Percentiles rank a stretch among this genome's conserved stretches.
Conservation (phyloP, 176 grass and related monocot genomes). For the Cocos nucifera region DNA sequence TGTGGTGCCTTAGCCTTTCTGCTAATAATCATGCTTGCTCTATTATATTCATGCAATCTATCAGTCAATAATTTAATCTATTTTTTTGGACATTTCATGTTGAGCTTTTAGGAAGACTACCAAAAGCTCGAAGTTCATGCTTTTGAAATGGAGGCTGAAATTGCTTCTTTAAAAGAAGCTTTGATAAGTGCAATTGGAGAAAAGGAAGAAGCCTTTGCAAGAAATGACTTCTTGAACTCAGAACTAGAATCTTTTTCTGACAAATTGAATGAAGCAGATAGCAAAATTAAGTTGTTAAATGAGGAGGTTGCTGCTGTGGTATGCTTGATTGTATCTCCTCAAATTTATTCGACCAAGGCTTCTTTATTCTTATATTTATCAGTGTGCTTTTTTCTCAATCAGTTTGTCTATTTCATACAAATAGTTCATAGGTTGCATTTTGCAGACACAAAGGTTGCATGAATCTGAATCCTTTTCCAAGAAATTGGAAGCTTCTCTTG, state of each 20-base stretch:
- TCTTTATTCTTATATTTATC: too few relatives aligned
- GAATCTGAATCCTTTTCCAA: slow-evolving; percentile 40
- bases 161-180: slow-evolving; percentile 60
- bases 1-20: too few relatives aligned
- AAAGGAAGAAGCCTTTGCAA: slow-evolving; percentile 63
- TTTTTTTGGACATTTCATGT: slow-evolving; percentile 3
- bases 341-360: not conserved
- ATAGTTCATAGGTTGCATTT: not conserved
- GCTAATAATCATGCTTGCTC: too few relatives aligned
- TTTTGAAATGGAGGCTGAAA: slow-evolving; percentile 57
- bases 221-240: slow-evolving; percentile 42
- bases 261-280: slow-evolving; percentile 37
- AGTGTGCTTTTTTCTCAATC: not conserved
- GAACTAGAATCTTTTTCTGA: slow-evolving; percentile 52
- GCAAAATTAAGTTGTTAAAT: slow-evolving; percentile 41
- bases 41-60: too few relatives aligned
- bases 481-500: slow-evolving; percentile 43
- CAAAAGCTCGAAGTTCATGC: slow-evolving; percentile 56
- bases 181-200: slow-evolving; percentile 39
- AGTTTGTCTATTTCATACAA: not conserved
- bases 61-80: not conserved
- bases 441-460: slow-evolving; percentile 43
- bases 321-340: slow-evolving; percentile 18
- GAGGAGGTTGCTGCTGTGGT: slow-evolving; percentile 51
- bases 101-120: slow-evolving; percentile 59